These are phyloP conservation scores for Aspergillus haitiensis DNA, from an alignment of 495 filamentous ascomycete species.

Conservation along the genomic window DNA sequence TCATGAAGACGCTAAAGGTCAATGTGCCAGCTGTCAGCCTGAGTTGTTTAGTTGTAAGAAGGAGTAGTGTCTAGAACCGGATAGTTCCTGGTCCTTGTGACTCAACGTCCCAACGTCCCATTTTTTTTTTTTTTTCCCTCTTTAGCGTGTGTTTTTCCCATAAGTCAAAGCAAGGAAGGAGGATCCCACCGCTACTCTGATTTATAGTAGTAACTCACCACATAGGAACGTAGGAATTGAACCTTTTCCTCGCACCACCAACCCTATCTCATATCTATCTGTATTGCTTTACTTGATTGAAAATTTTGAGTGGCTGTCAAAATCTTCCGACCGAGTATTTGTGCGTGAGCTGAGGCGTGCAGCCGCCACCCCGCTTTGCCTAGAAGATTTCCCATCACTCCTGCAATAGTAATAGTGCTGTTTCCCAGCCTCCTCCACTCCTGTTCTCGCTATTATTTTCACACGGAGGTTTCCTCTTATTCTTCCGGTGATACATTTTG, in stretches of 20 bases:
- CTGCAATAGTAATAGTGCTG: constrained; percentile 5
- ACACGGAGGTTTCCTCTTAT: constrained; percentile 8
- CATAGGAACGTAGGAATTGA: not conserved
- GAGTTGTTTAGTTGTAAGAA: constrained; percentile 1
- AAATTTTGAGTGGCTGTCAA: constrained; percentile 5
- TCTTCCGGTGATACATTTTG: constrained; percentile 12
- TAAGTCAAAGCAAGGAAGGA: not conserved
- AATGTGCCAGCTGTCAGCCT: constrained; percentile 6
- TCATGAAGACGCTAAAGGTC: not conserved
- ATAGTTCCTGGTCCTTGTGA: not conserved
- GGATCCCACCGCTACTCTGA: constrained; percentile 17
- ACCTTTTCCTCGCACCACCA: not conserved
- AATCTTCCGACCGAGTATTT: constrained; percentile 11
- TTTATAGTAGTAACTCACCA: not conserved
- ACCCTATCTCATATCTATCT: not conserved
- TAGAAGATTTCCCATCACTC: not conserved
- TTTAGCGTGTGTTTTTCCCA: not conserved
- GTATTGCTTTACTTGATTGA: constrained; percentile 1
- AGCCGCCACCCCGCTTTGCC: constrained; percentile 25
- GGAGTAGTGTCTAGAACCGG: not conserved
- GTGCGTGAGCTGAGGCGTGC: not conserved
- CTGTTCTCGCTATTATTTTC: constrained; percentile 7
- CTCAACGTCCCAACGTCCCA: not conserved
- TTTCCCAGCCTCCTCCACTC: constrained; percentile 21
- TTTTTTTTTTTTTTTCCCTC: not conserved